A percentile compares a stretch with the other conserved stretches of the same genome.
phyloP scores from a whole-genome alignment of 73 alveolate species.

The Durusdinium trenchii region DNA sequence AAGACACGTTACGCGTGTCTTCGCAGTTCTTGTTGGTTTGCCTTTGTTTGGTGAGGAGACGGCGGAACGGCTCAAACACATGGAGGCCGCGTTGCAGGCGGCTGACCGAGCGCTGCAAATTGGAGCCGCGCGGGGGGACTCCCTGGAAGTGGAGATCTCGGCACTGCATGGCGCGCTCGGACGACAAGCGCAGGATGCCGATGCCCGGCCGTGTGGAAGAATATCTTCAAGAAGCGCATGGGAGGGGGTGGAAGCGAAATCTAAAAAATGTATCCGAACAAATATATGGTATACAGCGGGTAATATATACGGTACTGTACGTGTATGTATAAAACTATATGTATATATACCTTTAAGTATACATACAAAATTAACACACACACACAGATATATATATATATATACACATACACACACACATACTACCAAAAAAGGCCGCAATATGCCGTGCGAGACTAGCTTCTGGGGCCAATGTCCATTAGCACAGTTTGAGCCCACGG shows the following conservation, averaged over 20 bases:
- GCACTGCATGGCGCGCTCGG: not conserved
- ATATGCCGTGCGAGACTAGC: no score
- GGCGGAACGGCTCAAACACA: conserved; percentile 37
- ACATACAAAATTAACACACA: no score
- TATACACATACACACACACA: no score
- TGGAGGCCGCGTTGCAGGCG: conserved; percentile 48
- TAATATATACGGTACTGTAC: not conserved
- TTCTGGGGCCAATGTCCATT: no score
- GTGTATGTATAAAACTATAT: not conserved
- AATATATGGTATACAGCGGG: not conserved
- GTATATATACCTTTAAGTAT: not conserved
- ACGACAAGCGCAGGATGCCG: not conserved
- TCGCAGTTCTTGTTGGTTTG: no score
- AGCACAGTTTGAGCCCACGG: no score
- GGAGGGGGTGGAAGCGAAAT: not conserved
- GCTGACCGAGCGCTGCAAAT: conserved; percentile 81
- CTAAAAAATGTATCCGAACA: not conserved
- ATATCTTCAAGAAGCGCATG: not conserved
- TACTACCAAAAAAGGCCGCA: no score
- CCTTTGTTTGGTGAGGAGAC: not conserved
- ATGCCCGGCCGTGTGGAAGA: not conserved
- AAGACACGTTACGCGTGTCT: no score
- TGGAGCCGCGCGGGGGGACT: conserved; percentile 71
- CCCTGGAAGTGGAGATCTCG: conserved; percentile 40
- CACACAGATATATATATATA: no score